Evolutionary conservation across 495 filamentous ascomycete species (phyloP), one percentile per base, ranked within the genome.

Genomic region (Staphylotrichum tortipilum): DNA sequence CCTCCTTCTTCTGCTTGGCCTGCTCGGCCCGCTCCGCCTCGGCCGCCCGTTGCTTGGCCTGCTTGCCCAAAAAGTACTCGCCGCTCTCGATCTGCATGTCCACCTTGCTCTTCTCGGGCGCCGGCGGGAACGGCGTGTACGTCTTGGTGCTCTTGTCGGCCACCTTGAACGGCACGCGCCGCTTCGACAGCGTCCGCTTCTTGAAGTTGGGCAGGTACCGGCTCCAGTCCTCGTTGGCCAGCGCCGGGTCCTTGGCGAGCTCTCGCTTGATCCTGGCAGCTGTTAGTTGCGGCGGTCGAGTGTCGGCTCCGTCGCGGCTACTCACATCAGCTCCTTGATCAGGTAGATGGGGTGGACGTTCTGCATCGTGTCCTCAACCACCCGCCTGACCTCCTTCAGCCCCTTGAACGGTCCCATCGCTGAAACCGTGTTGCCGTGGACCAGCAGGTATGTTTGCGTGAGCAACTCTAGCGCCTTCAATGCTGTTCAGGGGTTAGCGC

Each of bases 141-240:
- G 77, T 68, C 78, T 95, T 97, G 78, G 92, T 95, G 62, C 74
- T 70, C 68, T 97, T 99, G 72, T 99, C 90, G 37, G 79, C 84
- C 51, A 99, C 82, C 68, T 88, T 90, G 71, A 80, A 78, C 3
- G 92, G 92, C 59, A 79, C 79, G 53, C 79, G 78, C 57, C 94
- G 78, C 75, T 90, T 89, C 67, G 79, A 87, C 47, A 96, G 77
- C 37, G 81, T 95, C 51, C 89, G 78, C 75, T 92, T 95, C 82
- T 96, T 97, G 77, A 96, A 98, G 66, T 98, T 88, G 19, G 92
- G 92, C 28, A 99, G 73, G 72, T 96, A 99, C 7, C 94, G 84
- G 56, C 92, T 87, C 92, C 92, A 98, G 58, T 83, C 89, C 66
- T 97, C 88, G 58, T 84, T 73, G 28, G 76, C 84, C 18, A 98